These are phyloP conservation scores for Cercis canadensis DNA, from an alignment of 306 rosid genomes.

Conservation along the genomic window DNA sequence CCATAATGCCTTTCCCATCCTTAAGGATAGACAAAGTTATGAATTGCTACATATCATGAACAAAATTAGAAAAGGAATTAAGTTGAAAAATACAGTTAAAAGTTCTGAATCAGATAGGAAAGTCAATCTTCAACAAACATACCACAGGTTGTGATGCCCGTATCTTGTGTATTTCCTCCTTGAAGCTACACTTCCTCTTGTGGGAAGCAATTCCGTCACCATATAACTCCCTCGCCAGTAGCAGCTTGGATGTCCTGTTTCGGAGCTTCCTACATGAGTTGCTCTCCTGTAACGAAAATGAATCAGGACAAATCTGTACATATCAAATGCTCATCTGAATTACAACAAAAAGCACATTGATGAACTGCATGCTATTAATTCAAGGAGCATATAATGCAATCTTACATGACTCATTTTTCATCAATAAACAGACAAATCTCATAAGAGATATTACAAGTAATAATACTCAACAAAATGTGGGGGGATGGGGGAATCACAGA, in stretches of 20 bases:
- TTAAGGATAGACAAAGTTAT: neutral
- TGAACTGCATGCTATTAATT: too few relatives aligned
- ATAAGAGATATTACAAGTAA: too few relatives aligned
- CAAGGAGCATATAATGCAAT: neutral
- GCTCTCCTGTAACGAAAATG: constrained; percentile 47
- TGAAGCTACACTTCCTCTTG: constrained; percentile 59
- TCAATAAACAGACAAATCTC: too few relatives aligned
- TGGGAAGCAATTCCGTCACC: constrained; percentile 60
- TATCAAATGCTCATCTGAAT: neutral
- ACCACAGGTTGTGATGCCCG: constrained; percentile 74
- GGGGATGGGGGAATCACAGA: neutral
- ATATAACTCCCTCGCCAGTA: constrained; percentile 77
- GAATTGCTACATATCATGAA: neutral
- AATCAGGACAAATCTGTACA: neutral
- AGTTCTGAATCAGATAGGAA: neutral
- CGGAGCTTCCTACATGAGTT: constrained; percentile 38
- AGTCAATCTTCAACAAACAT: constrained; percentile 33
- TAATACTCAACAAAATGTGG: neutral
- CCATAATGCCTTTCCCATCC: neutral
- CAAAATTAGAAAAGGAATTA: neutral
- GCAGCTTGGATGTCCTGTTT: constrained; percentile 59
- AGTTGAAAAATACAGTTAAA: neutral
- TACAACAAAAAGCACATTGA: neutral
- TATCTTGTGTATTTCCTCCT: constrained; percentile 65
- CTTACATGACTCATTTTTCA: neutral